Conservation (phyloP, 2,329 filamentous ascomycete genomes). For the Ophiostoma sp. region DNA sequence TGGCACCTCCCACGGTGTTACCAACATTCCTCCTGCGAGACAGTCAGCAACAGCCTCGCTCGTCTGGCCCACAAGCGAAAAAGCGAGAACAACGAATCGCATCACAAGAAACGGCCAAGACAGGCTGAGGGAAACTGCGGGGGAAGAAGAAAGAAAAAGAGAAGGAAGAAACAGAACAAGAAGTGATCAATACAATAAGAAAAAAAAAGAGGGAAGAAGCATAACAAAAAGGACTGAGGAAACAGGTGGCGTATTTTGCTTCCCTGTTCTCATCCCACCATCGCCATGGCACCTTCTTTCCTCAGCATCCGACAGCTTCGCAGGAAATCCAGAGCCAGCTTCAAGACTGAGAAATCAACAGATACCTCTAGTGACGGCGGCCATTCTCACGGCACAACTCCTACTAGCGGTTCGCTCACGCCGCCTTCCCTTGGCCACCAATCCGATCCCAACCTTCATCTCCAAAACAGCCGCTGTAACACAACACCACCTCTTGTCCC, state of each 20-base stretch:
- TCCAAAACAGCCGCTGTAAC: conserved; percentile 41
- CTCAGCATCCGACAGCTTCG: conserved; percentile 70
- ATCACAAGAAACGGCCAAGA: not conserved
- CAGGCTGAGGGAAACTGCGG: conserved; percentile 1
- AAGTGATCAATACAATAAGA: not conserved
- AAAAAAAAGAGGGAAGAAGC: not conserved
- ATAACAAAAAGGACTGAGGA: not conserved
- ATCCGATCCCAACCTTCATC: conserved; percentile 61
- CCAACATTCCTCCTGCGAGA: conserved; percentile 16
- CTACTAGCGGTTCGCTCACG: conserved; percentile 69
- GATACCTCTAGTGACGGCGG: conserved; percentile 63
- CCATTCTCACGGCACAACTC: conserved; percentile 60
- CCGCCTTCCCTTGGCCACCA: conserved; percentile 67
- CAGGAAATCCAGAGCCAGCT: conserved; percentile 73
- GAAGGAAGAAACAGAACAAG: not conserved
- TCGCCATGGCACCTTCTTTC: conserved; percentile 62
- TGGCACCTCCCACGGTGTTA: not conserved
- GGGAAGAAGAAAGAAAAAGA: not conserved
- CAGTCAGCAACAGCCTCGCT: conserved; percentile 18
- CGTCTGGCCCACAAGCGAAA: not conserved
- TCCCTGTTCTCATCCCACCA: not conserved
- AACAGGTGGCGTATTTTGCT: not conserved
- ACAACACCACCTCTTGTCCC: conserved; percentile 37
- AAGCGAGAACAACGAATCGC: conserved; percentile 15
- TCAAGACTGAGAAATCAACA: conserved; percentile 62